These are phyloP conservation scores for Botryococcus braunii DNA, from an alignment of 163 green algal species.

Conservation along the genomic window DNA sequence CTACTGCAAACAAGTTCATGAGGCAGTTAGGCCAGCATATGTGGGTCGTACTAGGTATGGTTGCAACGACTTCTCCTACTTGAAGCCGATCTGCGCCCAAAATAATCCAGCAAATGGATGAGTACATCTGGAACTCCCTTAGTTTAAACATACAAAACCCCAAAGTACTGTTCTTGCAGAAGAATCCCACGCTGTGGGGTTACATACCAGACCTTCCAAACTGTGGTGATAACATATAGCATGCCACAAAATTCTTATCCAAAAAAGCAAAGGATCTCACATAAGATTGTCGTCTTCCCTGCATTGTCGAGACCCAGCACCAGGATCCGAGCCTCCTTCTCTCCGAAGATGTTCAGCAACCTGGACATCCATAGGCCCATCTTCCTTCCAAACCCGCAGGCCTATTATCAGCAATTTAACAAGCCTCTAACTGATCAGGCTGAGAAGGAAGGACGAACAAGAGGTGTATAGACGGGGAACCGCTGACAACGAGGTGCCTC, in stretches of 20 bases:
- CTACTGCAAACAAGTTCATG: too few relatives aligned
- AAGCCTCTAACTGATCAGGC: too few relatives aligned
- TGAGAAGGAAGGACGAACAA: too few relatives aligned
- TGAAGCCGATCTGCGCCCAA: constrained; percentile 77
- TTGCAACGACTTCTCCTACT: constrained; percentile 95
- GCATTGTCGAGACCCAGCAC: constrained; percentile 98
- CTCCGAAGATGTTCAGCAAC: constrained; percentile 82
- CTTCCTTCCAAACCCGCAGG: too few relatives aligned
- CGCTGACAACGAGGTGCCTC: too few relatives aligned
- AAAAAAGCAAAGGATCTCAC: constrained; percentile 31
- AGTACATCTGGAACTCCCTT: neutral
- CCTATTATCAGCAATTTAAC: too few relatives aligned
- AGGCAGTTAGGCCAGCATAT: neutral
- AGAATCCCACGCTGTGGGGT: too few relatives aligned
- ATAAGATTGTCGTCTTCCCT: constrained; percentile 98
- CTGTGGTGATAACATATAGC: too few relatives aligned
- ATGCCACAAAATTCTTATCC: too few relatives aligned
- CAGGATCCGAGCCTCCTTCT: constrained; percentile 93
- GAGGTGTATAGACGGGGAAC: too few relatives aligned
- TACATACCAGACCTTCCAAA: too few relatives aligned
- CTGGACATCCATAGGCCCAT: constrained; percentile 87
- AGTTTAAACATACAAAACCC: neutral
- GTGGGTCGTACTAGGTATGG: constrained; percentile 83
- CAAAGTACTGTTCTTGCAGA: too few relatives aligned
- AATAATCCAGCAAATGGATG: neutral